Percentiles rank a stretch among this genome's conserved stretches.
These are phyloP conservation scores for Alternaria rosae DNA, from an alignment of 2,329 filamentous ascomycete species.

Conservation along the genomic window DNA sequence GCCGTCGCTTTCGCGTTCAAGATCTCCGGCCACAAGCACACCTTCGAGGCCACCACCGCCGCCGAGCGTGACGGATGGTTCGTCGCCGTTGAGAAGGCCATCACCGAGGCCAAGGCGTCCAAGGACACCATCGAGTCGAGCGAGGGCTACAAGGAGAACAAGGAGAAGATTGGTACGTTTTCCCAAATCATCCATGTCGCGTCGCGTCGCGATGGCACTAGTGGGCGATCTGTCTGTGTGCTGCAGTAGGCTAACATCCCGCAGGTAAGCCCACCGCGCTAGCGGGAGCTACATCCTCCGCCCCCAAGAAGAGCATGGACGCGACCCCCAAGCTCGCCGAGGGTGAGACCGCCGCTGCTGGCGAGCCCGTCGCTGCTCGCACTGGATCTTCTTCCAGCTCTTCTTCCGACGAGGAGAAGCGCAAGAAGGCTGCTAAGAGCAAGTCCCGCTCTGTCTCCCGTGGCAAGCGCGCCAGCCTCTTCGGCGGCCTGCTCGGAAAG, in stretches of 20 bases:
- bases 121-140: conserved; percentile 75
- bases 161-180: conserved; percentile 72
- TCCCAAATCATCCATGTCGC: conserved; percentile 12
- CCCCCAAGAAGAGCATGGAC: conserved; percentile 59
- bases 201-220: conserved; percentile 32
- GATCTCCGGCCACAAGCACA: conserved; percentile 87
- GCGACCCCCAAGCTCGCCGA: conserved; percentile 51
- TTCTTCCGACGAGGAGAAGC: conserved; percentile 58
- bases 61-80: conserved; percentile 94
- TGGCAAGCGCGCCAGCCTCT: conserved; percentile 64
- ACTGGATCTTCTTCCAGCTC: conserved; percentile 50
- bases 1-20: conserved; percentile 85
- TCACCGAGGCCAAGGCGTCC: conserved; percentile 78
- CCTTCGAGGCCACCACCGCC: conserved; percentile 77
- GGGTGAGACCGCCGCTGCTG: conserved; percentile 36
- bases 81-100: conserved; percentile 67
- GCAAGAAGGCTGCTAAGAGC: conserved; percentile 56
- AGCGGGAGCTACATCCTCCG: conserved; percentile 50
- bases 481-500: conserved; percentile 66
- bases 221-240: conserved; percentile 41
- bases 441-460: conserved; percentile 69
- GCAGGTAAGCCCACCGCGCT: conserved; percentile 51
- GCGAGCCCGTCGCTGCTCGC: conserved; percentile 36
- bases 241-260: conserved; percentile 46
- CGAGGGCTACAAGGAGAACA: conserved; percentile 86